These are phyloP conservation scores for Lomentospora prolificans DNA, from an alignment of 2,329 filamentous ascomycete species.

Conservation along the genomic window DNA sequence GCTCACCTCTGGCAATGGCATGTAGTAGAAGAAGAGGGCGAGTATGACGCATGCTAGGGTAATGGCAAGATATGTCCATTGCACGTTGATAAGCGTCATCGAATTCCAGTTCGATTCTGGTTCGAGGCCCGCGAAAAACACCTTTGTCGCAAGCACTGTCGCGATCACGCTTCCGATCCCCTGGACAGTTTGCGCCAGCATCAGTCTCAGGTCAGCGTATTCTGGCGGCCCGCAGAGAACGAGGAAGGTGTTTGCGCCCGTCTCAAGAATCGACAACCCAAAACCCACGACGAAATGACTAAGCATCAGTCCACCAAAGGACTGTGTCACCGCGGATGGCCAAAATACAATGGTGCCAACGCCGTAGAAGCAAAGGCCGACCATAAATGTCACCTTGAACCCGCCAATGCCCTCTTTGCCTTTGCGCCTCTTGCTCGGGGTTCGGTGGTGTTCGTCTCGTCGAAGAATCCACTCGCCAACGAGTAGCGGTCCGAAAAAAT, in stretches of 20 bases:
- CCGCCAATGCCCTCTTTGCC: conserved; percentile 44
- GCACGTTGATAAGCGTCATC: conserved; percentile 58
- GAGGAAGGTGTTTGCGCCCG: conserved; percentile 67
- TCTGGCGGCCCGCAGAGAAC: conserved; percentile 62
- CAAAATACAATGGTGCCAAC: conserved; percentile 77
- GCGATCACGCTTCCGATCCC: conserved; percentile 65
- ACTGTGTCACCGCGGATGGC: conserved; percentile 65
- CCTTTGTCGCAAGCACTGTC: conserved; percentile 60
- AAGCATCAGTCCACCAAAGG: conserved; percentile 69
- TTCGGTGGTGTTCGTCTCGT: conserved; percentile 51
- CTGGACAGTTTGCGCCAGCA: conserved; percentile 68
- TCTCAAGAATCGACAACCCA: conserved; percentile 68
- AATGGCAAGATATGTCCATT: conserved; percentile 80
- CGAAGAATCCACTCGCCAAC: conserved; percentile 63
- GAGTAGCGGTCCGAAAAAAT: conserved; percentile 59
- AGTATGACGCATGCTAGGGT: conserved; percentile 64
- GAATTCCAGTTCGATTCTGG: conserved; percentile 13
- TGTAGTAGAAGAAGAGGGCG: conserved; percentile 59
- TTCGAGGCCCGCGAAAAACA: conserved; percentile 46
- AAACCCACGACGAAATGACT: conserved; percentile 67
- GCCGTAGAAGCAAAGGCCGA: conserved; percentile 65
- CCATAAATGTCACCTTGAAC: conserved; percentile 72
- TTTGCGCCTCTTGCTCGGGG: conserved; percentile 23
- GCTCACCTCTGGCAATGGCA: conserved; percentile 52
- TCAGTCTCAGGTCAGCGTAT: conserved; percentile 64